Evolutionary conservation across 1,139 yeast species (phyloP).

Genomic region (Diutina ranongensis): DNA sequence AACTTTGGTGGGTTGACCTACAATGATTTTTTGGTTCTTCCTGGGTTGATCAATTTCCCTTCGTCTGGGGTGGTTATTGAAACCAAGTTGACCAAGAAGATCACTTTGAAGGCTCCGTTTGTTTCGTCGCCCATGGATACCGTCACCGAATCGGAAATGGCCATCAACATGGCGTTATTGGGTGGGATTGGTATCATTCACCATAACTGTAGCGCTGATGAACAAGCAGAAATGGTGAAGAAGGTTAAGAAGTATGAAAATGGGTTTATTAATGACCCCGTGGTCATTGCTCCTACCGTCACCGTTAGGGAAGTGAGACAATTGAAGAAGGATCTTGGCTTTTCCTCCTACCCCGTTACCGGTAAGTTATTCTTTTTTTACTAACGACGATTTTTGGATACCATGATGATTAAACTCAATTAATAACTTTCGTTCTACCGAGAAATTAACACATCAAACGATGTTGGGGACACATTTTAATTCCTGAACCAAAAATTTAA

Average conservation of each 20-base stretch:
- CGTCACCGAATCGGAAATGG: conserved; percentile 95
- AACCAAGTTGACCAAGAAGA: conserved; percentile 80
- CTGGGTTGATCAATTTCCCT: conserved; percentile 90
- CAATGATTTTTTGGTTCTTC: conserved; percentile 89
- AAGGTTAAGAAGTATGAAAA: conserved; percentile 95
- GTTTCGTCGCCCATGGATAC: conserved; percentile 99
- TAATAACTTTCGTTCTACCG: conserved; percentile 99
- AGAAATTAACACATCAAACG: conserved; percentile 65
- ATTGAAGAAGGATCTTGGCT: conserved; percentile 68
- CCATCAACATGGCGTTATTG: conserved; percentile 94
- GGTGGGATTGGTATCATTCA: conserved; percentile 99
- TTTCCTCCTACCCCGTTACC: conserved; percentile 97
- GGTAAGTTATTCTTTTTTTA: conserved; percentile 52
- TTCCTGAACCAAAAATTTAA: conserved; percentile 17
- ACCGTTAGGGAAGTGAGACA: conserved; percentile 76
- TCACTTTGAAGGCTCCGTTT: conserved; percentile 85
- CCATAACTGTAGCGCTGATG: conserved; percentile 93
- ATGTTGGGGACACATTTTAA: conserved; percentile 80
- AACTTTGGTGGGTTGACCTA: conserved; percentile 94
- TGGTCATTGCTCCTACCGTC: conserved; percentile 63
- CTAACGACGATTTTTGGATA: no score
- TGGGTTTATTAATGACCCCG: conserved; percentile 93
- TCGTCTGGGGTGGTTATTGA: conserved; percentile 68
- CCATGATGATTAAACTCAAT: conserved; percentile 53
- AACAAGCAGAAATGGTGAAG: conserved; percentile 97